phyloP scores from a whole-genome alignment of 345 rosid species.

The Salix exigua region DNA sequence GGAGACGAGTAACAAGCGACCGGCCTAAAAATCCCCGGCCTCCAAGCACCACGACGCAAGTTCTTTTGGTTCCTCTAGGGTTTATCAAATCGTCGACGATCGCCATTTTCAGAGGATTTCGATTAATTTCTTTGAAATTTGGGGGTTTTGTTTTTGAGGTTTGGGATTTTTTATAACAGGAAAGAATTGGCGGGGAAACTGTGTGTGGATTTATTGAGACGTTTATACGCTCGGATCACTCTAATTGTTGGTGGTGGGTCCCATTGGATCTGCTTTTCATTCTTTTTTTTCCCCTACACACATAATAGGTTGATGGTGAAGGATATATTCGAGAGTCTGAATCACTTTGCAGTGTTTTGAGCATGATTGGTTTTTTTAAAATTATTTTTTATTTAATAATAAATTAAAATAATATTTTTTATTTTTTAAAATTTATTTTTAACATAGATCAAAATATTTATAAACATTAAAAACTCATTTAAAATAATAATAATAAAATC shows the following conservation, averaged over 20 bases:
- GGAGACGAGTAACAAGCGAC: slow-evolving; percentile 64
- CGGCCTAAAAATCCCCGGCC: slow-evolving; percentile 82
- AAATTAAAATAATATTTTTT: too few species aligned
- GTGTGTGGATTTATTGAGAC: background rate
- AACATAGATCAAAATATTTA: too few species aligned
- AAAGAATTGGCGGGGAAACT: slow-evolving; percentile 21
- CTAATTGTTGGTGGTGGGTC: slow-evolving; percentile 2
- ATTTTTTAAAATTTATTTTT: too few species aligned
- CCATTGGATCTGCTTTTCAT: background rate
- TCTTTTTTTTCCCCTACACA: background rate
- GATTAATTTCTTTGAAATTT: background rate
- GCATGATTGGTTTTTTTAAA: too few species aligned
- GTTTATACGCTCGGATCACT: too few species aligned
- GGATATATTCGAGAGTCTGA: too few species aligned
- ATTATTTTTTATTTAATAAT: too few species aligned
- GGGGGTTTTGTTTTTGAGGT: background rate
- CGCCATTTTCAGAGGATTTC: slow-evolving; percentile 4
- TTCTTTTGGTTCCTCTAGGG: slow-evolving; percentile 20
- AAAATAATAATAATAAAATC: too few species aligned
- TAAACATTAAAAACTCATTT: too few species aligned
- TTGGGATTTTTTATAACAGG: background rate
- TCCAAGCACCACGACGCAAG: slow-evolving; percentile 79
- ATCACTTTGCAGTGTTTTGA: too few species aligned
- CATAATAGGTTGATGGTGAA: too few species aligned
- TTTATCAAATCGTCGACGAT: slow-evolving; percentile 31